Conservation (phyloP, 495 filamentous ascomycete genomes). For the Aspergillus asperescens region DNA sequence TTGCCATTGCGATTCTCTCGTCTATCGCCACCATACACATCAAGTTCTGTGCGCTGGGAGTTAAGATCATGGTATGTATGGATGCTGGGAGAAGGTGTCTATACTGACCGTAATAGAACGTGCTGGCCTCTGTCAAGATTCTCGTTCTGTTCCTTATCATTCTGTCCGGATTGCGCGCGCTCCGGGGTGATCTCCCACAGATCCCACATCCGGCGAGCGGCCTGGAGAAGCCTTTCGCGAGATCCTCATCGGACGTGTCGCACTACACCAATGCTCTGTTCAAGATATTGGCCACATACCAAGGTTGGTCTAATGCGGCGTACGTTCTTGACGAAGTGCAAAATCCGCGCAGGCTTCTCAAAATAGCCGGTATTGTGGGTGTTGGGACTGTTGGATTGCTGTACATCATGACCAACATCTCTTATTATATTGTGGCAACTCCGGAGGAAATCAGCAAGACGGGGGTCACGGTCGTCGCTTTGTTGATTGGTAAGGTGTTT, state of each 20-base stretch:
- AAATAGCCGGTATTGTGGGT: slow-evolving; percentile 53
- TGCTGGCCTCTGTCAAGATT: slow-evolving; percentile 34
- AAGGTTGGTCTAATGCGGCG: slow-evolving; percentile 60
- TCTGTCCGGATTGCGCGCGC: slow-evolving; percentile 33
- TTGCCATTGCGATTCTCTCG: slow-evolving; percentile 29
- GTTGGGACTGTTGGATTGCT: slow-evolving; percentile 53
- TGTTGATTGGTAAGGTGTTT: slow-evolving; percentile 62
- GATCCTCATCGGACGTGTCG: slow-evolving; percentile 29
- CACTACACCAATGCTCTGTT: slow-evolving; percentile 54
- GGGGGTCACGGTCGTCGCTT: slow-evolving; percentile 57
- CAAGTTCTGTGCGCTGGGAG: slow-evolving; percentile 14
- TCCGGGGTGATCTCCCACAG: slow-evolving; percentile 25
- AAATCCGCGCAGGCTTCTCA: slow-evolving; percentile 60
- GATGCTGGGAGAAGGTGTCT: neutral
- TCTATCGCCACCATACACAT: slow-evolving; percentile 29
- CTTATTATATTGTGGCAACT: slow-evolving; percentile 61
- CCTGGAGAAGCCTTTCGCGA: slow-evolving; percentile 28
- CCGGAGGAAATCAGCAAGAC: slow-evolving; percentile 58
- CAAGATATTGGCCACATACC: slow-evolving; percentile 64
- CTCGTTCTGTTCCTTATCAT: slow-evolving; percentile 37
- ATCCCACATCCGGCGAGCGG: slow-evolving; percentile 31
- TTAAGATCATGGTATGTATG: slow-evolving; percentile 23
- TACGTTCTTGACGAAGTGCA: slow-evolving; percentile 70
- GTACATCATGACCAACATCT: slow-evolving; percentile 62
- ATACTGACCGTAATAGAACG: slow-evolving; percentile 18